Evolutionary conservation across 1,284 basidiomycete species (phyloP), one percentile per base, ranked within the genome.

Genomic region (Microbotryum lychnidis-dioicae): DNA sequence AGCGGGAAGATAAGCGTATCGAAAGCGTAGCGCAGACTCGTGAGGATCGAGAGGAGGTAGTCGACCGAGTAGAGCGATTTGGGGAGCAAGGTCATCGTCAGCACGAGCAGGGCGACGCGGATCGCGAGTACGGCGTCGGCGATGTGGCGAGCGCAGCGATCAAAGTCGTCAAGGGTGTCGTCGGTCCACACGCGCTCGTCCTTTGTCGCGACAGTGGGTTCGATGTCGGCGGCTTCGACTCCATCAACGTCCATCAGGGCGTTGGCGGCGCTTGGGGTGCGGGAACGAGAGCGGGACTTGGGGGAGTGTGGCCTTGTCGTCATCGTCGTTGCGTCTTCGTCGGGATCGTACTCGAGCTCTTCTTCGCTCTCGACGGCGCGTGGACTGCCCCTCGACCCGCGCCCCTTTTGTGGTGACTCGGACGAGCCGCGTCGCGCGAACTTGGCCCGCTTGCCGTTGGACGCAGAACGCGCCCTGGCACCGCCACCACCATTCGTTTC

Each of bases 21-120:
- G 44, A 90, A 78, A 21, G 79, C 79, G 65, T 83, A 86, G 58
- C 68, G 60, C 14, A 71, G 60, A 10, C 59, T 44, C 10, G 56
- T 7, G 53, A 91, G 81, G 45, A 83, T 80, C 6, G 87, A 84
- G 29, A 89, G 75, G 14, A 84, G 80, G 3, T 84, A 81, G 12
- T 66, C 61, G 58, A 59, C 47, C 10, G 68, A 69, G 54, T 65
- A 67, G 45, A 67, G 64, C 9, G 56, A 52, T 25, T 65, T 61
- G 3, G 57, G 61, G 4, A 64, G 58, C 6, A 45, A 56, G 33
- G 56, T 25, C 23, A 65, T 58, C 14, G 63, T 65, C 44, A 69
- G 60, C 29, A 69, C 21, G 12, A 57, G 31, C n/a, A 67, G 60
- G 4, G 65, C 65, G 29, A 56, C 57, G 4, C 61, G 63, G 12